Evolutionary conservation across 306 rosid species (phyloP).

Genomic region (Oxytropis ochrocephala): DNA sequence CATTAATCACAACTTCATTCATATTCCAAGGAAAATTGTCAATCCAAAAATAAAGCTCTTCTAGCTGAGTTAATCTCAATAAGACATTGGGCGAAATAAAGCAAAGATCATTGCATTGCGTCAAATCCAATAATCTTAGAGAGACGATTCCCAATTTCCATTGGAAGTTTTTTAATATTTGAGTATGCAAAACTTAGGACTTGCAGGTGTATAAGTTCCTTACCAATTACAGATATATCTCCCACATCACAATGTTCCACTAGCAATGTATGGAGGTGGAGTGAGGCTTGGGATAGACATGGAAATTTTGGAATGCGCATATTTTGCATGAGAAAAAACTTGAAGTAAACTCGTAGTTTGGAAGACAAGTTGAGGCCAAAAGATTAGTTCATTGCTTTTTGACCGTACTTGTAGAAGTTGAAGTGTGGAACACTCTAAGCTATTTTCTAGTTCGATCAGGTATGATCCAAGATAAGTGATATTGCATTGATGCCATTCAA

Average conservation of each 20-base stretch:
- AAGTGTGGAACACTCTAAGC: background rate
- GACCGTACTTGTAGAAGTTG: background rate
- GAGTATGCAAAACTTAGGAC: constrained; percentile 18
- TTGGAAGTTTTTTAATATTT: constrained; percentile 1
- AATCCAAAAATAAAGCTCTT: constrained; percentile 19
- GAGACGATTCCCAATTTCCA: background rate
- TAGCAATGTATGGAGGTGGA: background rate
- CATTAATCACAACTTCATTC: background rate
- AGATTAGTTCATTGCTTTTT: background rate
- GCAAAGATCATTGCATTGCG: background rate
- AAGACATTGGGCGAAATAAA: constrained; percentile 4
- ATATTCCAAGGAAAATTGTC: background rate
- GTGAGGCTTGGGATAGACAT: background rate
- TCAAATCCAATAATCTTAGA: constrained; percentile 15
- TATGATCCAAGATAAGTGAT: background rate
- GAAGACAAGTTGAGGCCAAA: background rate
- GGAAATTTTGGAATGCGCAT: background rate
- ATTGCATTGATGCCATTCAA: background rate
- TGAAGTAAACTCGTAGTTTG: background rate
- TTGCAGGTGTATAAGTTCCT: background rate
- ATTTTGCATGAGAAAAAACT: background rate
- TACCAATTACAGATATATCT: constrained; percentile 15
- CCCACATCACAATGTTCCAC: background rate
- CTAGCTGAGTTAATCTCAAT: background rate
- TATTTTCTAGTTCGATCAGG: background rate